Percentiles rank a stretch among this genome's conserved stretches.
Conservation (phyloP, 495 filamentous ascomycete species). For the Cladorrhinum samala region DNA sequence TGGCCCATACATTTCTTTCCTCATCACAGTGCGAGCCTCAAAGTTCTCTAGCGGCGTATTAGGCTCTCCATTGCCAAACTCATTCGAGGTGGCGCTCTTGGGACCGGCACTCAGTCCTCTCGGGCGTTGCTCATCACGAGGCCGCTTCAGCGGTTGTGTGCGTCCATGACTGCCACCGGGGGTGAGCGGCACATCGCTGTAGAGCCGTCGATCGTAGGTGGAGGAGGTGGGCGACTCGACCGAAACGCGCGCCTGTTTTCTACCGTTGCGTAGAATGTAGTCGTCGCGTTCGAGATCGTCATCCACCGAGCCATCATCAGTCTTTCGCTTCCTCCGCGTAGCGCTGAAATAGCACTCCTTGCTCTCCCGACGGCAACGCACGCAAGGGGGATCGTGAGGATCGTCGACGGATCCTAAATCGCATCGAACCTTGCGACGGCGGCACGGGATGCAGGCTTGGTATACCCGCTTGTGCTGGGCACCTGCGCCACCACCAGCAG, state of each 20-base stretch:
- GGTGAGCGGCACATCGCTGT: slow-evolving; percentile 50
- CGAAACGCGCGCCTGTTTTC: slow-evolving; percentile 42
- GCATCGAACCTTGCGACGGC: slow-evolving; percentile 87
- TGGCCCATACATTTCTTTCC: slow-evolving; percentile 56
- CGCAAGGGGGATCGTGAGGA: slow-evolving; percentile 88
- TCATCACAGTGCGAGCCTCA: slow-evolving; percentile 58
- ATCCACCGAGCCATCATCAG: slow-evolving; percentile 52
- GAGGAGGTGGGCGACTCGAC: slow-evolving; percentile 28
- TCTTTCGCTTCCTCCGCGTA: slow-evolving; percentile 87
- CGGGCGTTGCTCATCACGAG: slow-evolving; percentile 23
- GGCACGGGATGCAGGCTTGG: slow-evolving; percentile 86
- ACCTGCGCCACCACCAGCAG: not conserved
- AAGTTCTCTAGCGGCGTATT: slow-evolving; percentile 51
- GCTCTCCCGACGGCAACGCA: slow-evolving; percentile 84
- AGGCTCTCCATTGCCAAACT: slow-evolving; percentile 33
- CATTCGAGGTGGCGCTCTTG: slow-evolving; percentile 31
- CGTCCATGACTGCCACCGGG: slow-evolving; percentile 57
- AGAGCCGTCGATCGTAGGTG: slow-evolving; percentile 33
- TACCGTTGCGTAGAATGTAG: slow-evolving; percentile 49
- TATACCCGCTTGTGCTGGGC: slow-evolving; percentile 67
- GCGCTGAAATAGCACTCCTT: slow-evolving; percentile 96
- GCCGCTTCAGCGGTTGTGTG: slow-evolving; percentile 51
- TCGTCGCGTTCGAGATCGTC: slow-evolving; percentile 50
- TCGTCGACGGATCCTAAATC: slow-evolving; percentile 92
- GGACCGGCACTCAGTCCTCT: slow-evolving; percentile 24